Base-by-base conservation (phyloP, 228 moss, liverwort and hornwort genomes). In the Sphagnum fallax region DNA sequence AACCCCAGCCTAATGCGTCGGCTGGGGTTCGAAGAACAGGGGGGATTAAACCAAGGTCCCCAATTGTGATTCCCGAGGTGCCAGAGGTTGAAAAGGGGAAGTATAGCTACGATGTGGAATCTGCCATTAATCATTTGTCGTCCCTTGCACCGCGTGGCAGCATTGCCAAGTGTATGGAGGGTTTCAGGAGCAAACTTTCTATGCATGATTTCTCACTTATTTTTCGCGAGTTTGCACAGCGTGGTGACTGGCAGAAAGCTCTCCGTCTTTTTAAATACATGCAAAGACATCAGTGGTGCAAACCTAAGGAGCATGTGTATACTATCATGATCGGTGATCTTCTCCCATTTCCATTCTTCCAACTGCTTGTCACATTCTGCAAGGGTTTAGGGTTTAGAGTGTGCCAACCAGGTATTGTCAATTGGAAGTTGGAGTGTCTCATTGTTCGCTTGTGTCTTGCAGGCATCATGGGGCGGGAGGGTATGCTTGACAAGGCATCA, bases 221-320 rank as follows among this genome's bases (percentile, higher is more conserved):
- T 67, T 98, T 98, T 68, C 83, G 98, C 49, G 98, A 98, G 75
- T 98, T 98, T 52, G 98, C 98, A 0, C 93, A 90, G 80, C 88
- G 98, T 13, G 90, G 98, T 52, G 94, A 98, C 70, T 98, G 92
- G 91, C 91, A 91, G 67, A 83, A 90, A 67, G 81, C 94, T 50
- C 69, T 94, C 59, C 72, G 98, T 47, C 81, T 98, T 65, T 98
- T 98, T 77, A 98, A 98, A 82, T 98, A 98, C 66, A 98, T 98
- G 98, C 98, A 94, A 73, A 74, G 93, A 60, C 98, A 98, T 68
- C 98, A 98, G 48, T 98, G 98, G 98, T 98, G 98, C 60, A 94
- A 92, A 63, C 98, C 98, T 32, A 98, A 94, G 70, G 98, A 98
- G 80, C 98, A 98, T 68, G 86, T 98, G 67, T 98, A 93, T 79